Evolutionary conservation across 192 early-diverging fungal species (phyloP).

Genomic region (Umbelopsis ramanniana): DNA sequence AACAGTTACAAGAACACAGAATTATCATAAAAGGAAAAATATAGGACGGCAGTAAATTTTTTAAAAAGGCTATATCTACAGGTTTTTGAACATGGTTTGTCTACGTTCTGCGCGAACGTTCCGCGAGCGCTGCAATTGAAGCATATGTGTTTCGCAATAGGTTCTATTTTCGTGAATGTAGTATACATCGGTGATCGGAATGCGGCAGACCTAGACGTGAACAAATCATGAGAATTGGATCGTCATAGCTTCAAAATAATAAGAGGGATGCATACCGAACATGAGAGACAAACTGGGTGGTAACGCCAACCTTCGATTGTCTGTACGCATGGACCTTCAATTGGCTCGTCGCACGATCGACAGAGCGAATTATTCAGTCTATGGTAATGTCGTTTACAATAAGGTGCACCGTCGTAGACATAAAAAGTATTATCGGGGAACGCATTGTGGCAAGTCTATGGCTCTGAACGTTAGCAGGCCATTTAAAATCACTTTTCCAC

Average conservation of each 20-base stretch:
- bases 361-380: constrained; percentile 84
- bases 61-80: constrained; percentile 1
- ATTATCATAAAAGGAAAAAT: neutral
- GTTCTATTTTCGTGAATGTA: constrained; percentile 66
- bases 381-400: constrained; percentile 85
- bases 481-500: neutral
- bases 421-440: constrained; percentile 85
- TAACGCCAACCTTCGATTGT: constrained; percentile 79
- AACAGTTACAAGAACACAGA: constrained; percentile 14
- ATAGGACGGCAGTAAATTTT: too few relatives aligned
- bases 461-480: neutral
- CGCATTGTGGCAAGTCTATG: constrained; percentile 57
- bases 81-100: constrained; percentile 20
- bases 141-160: constrained; percentile 75
- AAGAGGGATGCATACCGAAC: constrained; percentile 41
- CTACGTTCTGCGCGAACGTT: constrained; percentile 55
- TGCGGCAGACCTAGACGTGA: constrained; percentile 45
- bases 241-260: constrained; percentile 5
- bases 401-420: constrained; percentile 79
- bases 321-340: constrained; percentile 89
- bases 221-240: neutral
- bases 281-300: constrained; percentile 84
- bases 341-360: constrained; percentile 73
- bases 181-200: constrained; percentile 64
- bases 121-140: constrained; percentile 57